phyloP scores from a whole-genome alignment of 2,329 filamentous ascomycete species.

The Coccinonectria pachysandricola region DNA sequence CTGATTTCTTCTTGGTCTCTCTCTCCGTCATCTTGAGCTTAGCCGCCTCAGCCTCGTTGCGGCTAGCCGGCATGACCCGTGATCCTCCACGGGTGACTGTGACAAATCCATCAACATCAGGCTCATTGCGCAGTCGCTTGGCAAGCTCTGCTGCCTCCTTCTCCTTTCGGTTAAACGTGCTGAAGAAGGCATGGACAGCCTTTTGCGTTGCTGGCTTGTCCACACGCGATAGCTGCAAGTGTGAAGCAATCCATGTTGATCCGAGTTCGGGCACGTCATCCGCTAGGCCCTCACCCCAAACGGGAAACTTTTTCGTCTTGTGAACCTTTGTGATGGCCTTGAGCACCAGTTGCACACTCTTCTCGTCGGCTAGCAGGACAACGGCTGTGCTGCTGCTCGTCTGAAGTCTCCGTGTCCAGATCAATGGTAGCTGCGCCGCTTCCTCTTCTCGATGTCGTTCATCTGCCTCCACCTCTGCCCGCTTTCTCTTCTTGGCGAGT shows the following conservation, averaged over 20 bases:
- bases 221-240: constrained; percentile 64
- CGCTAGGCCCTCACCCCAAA: constrained; percentile 58
- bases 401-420: constrained; percentile 63
- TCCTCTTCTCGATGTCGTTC: constrained; percentile 45
- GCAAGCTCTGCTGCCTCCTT: constrained; percentile 51
- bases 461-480: constrained; percentile 42
- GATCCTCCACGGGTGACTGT: constrained; percentile 78
- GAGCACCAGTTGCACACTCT: constrained; percentile 64
- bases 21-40: constrained; percentile 51
- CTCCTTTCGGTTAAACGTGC: constrained; percentile 64
- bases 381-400: constrained; percentile 70
- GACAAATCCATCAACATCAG: constrained; percentile 91
- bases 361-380: constrained; percentile 72
- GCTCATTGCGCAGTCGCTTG: constrained; percentile 60
- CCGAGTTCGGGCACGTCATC: constrained; percentile 50
- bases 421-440: constrained; percentile 53
- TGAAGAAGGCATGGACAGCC: constrained; percentile 78
- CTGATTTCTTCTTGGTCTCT: constrained; percentile 50
- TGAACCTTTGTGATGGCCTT: constrained; percentile 59
- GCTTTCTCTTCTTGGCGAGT: constrained; percentile 31
- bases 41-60: constrained; percentile 57
- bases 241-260: constrained; percentile 46
- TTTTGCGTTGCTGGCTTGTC: constrained; percentile 55
- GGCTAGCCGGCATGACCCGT: constrained; percentile 61
- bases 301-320: constrained; percentile 49